Evolutionary conservation across 768 basidiomycete genomes (phyloP).

Genomic region (Tulasnella sp.): DNA sequence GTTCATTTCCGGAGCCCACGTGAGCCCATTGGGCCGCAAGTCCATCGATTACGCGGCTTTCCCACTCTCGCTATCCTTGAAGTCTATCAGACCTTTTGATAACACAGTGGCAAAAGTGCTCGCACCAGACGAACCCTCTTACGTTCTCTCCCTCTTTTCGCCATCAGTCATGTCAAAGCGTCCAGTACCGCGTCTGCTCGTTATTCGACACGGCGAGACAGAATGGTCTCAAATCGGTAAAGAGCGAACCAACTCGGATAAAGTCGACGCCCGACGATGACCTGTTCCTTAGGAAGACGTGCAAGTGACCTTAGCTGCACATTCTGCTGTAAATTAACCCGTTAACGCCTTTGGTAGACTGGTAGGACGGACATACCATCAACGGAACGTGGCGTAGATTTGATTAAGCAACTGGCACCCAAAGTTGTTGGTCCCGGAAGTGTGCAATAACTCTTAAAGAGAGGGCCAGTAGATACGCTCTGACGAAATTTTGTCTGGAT

Average conservation of each 20-base stretch:
- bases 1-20: not conserved
- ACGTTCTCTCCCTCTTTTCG: not conserved
- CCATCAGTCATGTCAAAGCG: constrained; percentile 24
- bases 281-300: constrained; percentile 24
- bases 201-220: constrained; percentile 85
- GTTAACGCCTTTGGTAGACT: constrained; percentile 45
- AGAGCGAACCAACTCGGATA: constrained; percentile 24
- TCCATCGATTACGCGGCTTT: not conserved
- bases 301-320: constrained; percentile 16
- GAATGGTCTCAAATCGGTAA: constrained; percentile 83
- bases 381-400: constrained; percentile 63
- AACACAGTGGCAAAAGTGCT: not conserved
- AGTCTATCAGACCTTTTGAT: not conserved
- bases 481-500: not conserved
- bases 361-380: constrained; percentile 83
- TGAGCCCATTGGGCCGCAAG: constrained; percentile 21
- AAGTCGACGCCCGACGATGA: not conserved
- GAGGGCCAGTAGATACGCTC: not conserved
- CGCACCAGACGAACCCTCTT: not conserved
- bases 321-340: not conserved
- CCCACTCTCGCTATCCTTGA: not conserved
- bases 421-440: constrained; percentile 69
- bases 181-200: constrained; percentile 65
- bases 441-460: constrained; percentile 35
- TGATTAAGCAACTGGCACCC: constrained; percentile 56